Conservation (phyloP, 2,329 filamentous ascomycete species). For the Exophiala calicioides region DNA sequence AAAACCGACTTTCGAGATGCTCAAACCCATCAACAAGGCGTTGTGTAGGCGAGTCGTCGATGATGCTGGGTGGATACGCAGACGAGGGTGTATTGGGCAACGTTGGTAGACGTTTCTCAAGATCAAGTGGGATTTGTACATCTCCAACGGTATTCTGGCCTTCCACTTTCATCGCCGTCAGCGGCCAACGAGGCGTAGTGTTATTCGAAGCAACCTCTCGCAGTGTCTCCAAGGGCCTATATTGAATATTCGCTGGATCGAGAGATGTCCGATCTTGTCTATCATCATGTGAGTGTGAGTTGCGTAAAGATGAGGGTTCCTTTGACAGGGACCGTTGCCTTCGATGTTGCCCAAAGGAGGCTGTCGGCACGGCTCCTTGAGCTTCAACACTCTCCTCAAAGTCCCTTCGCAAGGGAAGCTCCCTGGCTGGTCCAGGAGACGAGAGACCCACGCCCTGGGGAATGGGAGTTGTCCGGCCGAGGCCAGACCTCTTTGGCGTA, state of each 20-base stretch:
- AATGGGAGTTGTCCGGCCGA: slow-evolving; percentile 1
- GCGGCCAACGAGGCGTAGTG: slow-evolving; percentile 32
- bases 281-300: slow-evolving; percentile 34
- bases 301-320: slow-evolving; percentile 33
- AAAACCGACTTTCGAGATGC: slow-evolving; percentile 31
- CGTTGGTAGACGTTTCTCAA: slow-evolving; percentile 45
- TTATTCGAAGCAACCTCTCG: slow-evolving; percentile 26
- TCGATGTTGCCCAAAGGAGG: slow-evolving; percentile 43
- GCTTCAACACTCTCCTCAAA: slow-evolving; percentile 12
- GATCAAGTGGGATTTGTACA: slow-evolving; percentile 34
- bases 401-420: slow-evolving; percentile 26
- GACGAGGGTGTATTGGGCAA: slow-evolving; percentile 50
- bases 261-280: slow-evolving; percentile 3
- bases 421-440: slow-evolving; percentile 9
- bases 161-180: slow-evolving; percentile 28
- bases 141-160: slow-evolving; percentile 24
- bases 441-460: slow-evolving; percentile 5
- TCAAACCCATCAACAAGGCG: slow-evolving; percentile 13
- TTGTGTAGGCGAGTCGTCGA: slow-evolving; percentile 14
- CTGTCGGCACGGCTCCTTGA: slow-evolving; percentile 12
- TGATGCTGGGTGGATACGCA: slow-evolving; percentile 33
- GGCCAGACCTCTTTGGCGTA: slow-evolving; percentile 12
- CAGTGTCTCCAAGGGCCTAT: slow-evolving; percentile 28
- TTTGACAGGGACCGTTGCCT: slow-evolving; percentile 36
- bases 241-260: slow-evolving; percentile 9